Base-by-base conservation (phyloP, 2,329 filamentous ascomycete genomes). In the Neofusicoccum cordaticola region DNA sequence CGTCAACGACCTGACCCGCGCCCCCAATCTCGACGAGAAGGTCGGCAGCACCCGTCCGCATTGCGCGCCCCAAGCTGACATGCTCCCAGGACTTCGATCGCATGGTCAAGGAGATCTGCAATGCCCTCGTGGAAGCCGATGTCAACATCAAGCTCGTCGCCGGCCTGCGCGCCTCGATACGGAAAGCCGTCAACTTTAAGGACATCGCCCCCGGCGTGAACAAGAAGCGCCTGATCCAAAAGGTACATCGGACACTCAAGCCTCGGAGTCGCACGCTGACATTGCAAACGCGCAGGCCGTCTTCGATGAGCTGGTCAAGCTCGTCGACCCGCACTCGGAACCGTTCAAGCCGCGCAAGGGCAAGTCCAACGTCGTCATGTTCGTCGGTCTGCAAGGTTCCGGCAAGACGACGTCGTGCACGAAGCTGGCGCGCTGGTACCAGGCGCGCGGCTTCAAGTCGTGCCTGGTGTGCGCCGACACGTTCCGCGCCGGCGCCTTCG, bases 371-470 rank as follows among this genome's bases (percentile, higher is more conserved):
- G 91, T 99, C 75, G 97, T 99, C 79, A 99, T 99, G 95, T 98
- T 99, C 77, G 95, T 99, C 68, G 95, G 95, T 81, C 84, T 99
- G 56, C 95, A 99, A 79, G 95, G 95, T 83, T 92, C 94, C 4
- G 95, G 95, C 78, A 99, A 99, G 80, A 99, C 95, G 27, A 99
- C 95, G 1, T 96, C 94, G 12, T 98, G 95, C 85, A 99, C 95
- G 45, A 99, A 99, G 80, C 84, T 99, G 68, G 95, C 95, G 17
- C 84, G 93, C 65, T 94, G 96, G 84, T 99, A 99, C 79, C 91
- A 96, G 77, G 92, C 91, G 9, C 85, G 95, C 67, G 95, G 95
- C 0, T 96, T 98, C 84, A 92, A 92, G 78, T 87, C 93, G 7
- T 97, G 94, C 70, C 82, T 99, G 64, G 95, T 99, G 39, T 99